phyloP scores from a whole-genome alignment of 1,284 basidiomycete genomes.

The Vanrija humicola region DNA sequence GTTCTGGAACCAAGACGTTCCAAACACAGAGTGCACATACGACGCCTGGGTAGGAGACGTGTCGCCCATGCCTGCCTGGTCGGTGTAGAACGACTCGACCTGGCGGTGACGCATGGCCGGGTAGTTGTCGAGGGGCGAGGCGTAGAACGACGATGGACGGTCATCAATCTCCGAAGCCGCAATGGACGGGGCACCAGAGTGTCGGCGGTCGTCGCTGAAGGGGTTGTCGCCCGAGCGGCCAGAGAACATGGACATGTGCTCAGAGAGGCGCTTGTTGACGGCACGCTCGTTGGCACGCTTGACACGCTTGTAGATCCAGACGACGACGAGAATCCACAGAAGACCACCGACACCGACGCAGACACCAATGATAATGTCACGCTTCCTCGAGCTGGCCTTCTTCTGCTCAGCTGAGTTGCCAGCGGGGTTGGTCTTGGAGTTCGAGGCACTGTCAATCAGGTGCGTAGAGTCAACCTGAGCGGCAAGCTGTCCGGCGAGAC shows the following conservation, averaged over 20 bases:
- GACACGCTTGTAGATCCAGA: constrained; percentile 49
- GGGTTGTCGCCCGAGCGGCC: constrained; percentile 21
- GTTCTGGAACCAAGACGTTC: constrained; percentile 21
- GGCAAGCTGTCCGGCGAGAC: constrained; percentile 46
- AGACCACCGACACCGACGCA: constrained; percentile 47
- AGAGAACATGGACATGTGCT: constrained; percentile 49
- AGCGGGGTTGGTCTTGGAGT: neutral
- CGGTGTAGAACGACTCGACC: constrained; percentile 17
- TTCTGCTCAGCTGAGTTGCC: neutral
- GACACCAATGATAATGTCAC: constrained; percentile 49
- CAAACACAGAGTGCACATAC: constrained; percentile 32
- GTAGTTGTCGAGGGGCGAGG: constrained; percentile 47
- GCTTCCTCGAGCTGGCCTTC: constrained; percentile 23
- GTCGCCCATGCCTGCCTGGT: constrained; percentile 14
- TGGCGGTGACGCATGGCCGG: constrained; percentile 32
- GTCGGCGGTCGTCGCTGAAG: constrained; percentile 24
- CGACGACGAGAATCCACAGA: constrained; percentile 46
- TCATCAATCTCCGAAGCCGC: constrained; percentile 48
- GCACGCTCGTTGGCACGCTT: constrained; percentile 46
- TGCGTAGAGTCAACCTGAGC: constrained; percentile 47
- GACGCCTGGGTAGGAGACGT: constrained; percentile 8
- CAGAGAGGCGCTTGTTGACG: constrained; percentile 47
- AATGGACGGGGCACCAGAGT: constrained; percentile 37
- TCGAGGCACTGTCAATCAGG: constrained; percentile 19
- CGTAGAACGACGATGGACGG: constrained; percentile 50